Base-by-base conservation (phyloP, 2,329 filamentous ascomycete species). In the Colletotrichum viniferum region DNA sequence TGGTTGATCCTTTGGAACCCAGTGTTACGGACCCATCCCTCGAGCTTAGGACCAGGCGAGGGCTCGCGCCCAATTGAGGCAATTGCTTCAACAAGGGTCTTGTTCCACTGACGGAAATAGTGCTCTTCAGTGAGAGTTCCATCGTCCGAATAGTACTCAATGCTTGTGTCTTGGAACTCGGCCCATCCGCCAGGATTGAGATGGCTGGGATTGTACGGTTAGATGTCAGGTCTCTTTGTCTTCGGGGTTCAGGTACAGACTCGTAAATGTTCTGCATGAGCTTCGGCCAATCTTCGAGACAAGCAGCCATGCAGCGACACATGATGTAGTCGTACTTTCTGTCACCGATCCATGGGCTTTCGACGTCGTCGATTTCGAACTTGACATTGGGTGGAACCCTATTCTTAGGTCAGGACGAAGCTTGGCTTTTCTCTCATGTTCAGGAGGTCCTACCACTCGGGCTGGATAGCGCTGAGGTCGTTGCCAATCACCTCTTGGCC, bases 1-100 rank as follows among this genome's bases (percentile, higher is more conserved):
- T 85, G 81, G 1, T 79, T 80, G 14, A 85, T 74, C 21, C 82
- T 74, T 1, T 75, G 62, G 70, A 88, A 88, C 0, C 86, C 86
- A 3, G 81, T 79, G 5, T 83, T 81, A 6, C 74, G 60, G 8
- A 82, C 76, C 81, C 82, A 85, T 4, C 69, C 38, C 10, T 77
- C 72, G 34, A 80, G 80, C 12, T 75, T 68, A 1, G 78, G 78
- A 2, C 79, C 81, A 1, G 80, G 80, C 21, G 65, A 74, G 2
- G 79, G 77, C 5, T 80, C 78, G 16, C 80, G 79, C 18, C 78
- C 76, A 12, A 79, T 72, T 48, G 73, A 76, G 6, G 64, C 52
- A 1, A 77, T 72, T 12, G 78, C 77, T 0, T 76, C 69, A 14
- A 79, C 38, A n/a, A 82, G 72, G 1, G 60, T 63, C 14, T 77